These are phyloP conservation scores for Trametes gibbosa DNA, from an alignment of 768 basidiomycete species.

Conservation along the genomic window DNA sequence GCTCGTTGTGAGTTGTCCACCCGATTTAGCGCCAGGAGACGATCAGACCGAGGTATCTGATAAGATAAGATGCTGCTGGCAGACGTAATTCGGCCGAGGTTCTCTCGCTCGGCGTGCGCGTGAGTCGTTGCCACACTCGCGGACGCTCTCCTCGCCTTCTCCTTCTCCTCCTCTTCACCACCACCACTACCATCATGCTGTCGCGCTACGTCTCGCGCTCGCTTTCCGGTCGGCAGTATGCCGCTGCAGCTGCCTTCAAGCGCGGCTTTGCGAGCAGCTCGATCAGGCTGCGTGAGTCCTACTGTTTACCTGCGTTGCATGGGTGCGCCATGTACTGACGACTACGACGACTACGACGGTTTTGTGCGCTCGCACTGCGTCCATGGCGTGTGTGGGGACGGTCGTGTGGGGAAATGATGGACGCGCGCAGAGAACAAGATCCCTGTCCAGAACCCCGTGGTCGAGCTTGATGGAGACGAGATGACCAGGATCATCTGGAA, in stretches of 20 bases:
- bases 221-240: slow-evolving; percentile 13
- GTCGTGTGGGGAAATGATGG: slow-evolving; percentile 7
- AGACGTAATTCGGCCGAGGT: slow-evolving; percentile 19
- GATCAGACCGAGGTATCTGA: background rate
- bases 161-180: background rate
- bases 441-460: slow-evolving; percentile 81
- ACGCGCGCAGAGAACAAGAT: slow-evolving; percentile 49
- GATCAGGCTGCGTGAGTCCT: slow-evolving; percentile 21
- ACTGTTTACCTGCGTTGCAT: background rate
- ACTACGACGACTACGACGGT: too few species aligned
- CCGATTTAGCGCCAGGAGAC: background rate
- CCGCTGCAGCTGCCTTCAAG: background rate
- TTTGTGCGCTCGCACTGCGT: background rate
- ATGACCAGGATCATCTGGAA: slow-evolving; percentile 99
- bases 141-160: too few species aligned
- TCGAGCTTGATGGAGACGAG: slow-evolving; percentile 96
- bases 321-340: too few species aligned
- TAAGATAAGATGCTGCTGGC: slow-evolving; percentile 17
- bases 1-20: background rate
- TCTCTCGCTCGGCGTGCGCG: slow-evolving; percentile 10
- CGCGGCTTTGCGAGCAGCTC: slow-evolving; percentile 23
- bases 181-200: slow-evolving; percentile 8
- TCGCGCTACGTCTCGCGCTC: slow-evolving; percentile 18
- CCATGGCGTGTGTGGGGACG: background rate
- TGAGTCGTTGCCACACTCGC: too few species aligned